These are phyloP conservation scores for Colletotrichum lupini DNA, from an alignment of 2,329 filamentous ascomycete genomes.

Conservation along the genomic window DNA sequence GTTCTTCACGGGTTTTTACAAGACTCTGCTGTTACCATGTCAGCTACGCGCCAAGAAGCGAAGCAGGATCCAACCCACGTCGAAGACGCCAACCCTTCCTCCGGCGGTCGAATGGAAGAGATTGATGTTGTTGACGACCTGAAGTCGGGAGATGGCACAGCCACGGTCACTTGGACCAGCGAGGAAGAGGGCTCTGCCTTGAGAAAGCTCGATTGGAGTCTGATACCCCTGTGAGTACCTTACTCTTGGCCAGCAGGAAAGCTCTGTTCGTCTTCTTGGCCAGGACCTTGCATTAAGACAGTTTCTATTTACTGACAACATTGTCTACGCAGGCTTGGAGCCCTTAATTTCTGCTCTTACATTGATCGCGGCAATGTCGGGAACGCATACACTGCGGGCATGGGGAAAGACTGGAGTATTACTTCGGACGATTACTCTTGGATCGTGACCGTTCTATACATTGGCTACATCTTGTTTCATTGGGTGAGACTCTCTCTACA, in stretches of 20 bases:
- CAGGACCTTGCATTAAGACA: too few relatives aligned
- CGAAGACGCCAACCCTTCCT: too few relatives aligned
- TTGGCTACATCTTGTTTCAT: constrained; percentile 23
- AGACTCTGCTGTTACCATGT: too few relatives aligned
- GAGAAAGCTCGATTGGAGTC: constrained; percentile 21
- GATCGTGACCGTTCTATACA: constrained; percentile 24
- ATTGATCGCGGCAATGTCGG: constrained; percentile 27
- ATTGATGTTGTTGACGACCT: background rate
- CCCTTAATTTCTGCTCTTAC: constrained; percentile 19
- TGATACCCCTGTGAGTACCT: constrained; percentile 21
- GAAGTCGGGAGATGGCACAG: background rate
- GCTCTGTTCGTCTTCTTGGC: too few relatives aligned
- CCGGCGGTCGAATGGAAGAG: too few relatives aligned
- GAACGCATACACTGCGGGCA: constrained; percentile 33
- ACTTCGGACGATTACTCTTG: constrained; percentile 30
- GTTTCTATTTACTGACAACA: too few relatives aligned
- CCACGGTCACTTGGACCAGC: constrained; percentile 7
- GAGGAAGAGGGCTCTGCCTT: constrained; percentile 15
- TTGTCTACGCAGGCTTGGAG: background rate
- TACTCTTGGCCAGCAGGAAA: background rate
- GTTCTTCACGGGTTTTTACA: too few relatives aligned
- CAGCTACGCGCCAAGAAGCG: too few relatives aligned
- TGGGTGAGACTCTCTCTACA: background rate
- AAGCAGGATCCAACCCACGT: too few relatives aligned
- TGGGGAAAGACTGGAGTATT: constrained; percentile 25